Base-by-base conservation (phyloP, 306 rosid species). In the Neltuma alba region DNA sequence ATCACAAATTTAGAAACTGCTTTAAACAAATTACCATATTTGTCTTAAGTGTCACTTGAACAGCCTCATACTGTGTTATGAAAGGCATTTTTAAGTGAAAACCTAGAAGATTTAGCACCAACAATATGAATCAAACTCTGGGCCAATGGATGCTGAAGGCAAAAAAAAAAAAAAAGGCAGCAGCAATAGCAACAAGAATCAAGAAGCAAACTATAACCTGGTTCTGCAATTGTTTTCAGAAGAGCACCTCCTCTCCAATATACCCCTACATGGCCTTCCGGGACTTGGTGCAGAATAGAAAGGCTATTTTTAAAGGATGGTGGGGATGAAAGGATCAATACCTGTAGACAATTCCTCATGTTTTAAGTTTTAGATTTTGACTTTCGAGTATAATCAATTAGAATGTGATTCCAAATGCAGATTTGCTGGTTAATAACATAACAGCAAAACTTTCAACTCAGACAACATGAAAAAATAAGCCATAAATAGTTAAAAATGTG, bases 191-290 rank as follows among this genome's bases (percentile, higher is more conserved):
- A n/a, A n/a, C n/a, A n/a, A n/a, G 71, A 40, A 64, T 33, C 48
- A 38, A 50, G 25, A 33, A 57, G 48, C 5, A 28, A 9, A 3
- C 7, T 15, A 10, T 21, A 47, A 94, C 99, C 97, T 87, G 99
- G 99, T 68, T 88, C 86, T 6, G 99, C 86, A 71, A 91, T 91
- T 11, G 83, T 81, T 31, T 91, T 85, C 73, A 94, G 63, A 84
- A 94, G 99, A 61, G 99, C 97, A 60, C 99, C 98, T 77, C 97
- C 97, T 85, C 89, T 87, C 99, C 99, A 94, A 79, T 94, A 94
- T 58, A 83, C 98, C 57, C 98, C 97, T 7, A 94, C 98, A 79
- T 94, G 97, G 34, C 98, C 98, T 85, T 94, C 99, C 0, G 97
- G 99, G 60, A 94, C 97, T 89, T 92, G 99, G 88, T 92, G 99